Conservation (phyloP, 768 basidiomycete genomes). For the Boletus sp. region DNA sequence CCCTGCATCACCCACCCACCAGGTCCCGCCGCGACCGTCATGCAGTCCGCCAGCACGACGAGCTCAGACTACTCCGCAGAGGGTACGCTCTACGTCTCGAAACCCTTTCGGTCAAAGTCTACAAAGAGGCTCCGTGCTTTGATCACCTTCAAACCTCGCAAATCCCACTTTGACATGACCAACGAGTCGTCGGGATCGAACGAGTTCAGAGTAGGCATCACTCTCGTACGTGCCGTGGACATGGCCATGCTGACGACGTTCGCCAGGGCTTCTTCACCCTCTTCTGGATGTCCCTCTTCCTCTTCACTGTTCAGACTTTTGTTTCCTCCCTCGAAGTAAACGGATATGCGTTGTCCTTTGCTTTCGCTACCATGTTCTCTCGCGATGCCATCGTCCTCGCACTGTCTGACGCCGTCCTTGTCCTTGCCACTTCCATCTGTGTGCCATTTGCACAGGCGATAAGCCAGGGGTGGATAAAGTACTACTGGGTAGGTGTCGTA, state of each 20-base stretch:
- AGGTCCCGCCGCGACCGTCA: constrained; percentile 4
- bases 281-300: constrained; percentile 90
- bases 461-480: constrained; percentile 75
- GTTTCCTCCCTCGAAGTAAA: constrained; percentile 72
- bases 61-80: constrained; percentile 44
- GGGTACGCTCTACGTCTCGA: constrained; percentile 73
- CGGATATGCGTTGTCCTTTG: constrained; percentile 74
- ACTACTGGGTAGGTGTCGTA: constrained; percentile 71
- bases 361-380: constrained; percentile 86
- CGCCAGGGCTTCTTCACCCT: constrained; percentile 87
- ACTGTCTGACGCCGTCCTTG: constrained; percentile 79
- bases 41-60: constrained; percentile 10
- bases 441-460: constrained; percentile 83
- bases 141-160: constrained; percentile 83
- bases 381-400: constrained; percentile 82
- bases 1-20: constrained; percentile 4
- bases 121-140: constrained; percentile 80
- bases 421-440: constrained; percentile 69
- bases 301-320: constrained; percentile 78
- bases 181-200: constrained; percentile 75
- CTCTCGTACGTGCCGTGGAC: constrained; percentile 1
- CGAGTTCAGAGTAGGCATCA: constrained; percentile 67
- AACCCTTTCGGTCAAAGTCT: constrained; percentile 68
- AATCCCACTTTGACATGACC: constrained; percentile 79
- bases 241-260: constrained; percentile 3